Evolutionary conservation across 257 asterid species (phyloP).

Genomic region (Solanum sparsipilum): DNA sequence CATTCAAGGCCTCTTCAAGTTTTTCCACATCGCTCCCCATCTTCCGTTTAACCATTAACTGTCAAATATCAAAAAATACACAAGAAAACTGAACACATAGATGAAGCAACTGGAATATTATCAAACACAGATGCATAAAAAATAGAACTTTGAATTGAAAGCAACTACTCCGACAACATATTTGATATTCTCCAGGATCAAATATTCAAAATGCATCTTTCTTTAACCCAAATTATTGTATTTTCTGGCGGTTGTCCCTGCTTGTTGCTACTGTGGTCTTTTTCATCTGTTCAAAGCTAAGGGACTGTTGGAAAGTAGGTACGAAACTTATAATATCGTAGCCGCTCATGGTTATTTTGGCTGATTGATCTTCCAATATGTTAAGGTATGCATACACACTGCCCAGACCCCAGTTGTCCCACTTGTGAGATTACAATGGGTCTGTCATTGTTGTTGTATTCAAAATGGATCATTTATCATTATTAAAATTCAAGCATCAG

Average conservation of each 20-base stretch:
- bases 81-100: background rate
- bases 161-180: background rate
- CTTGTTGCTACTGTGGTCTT: background rate
- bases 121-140: background rate
- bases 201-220: background rate
- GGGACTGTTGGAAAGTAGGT: background rate
- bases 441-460: background rate
- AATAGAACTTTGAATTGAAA: background rate
- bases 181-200: background rate
- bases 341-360: background rate
- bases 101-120: background rate
- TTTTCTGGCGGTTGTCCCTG: background rate
- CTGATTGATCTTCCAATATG: background rate
- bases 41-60: conserved; percentile 11
- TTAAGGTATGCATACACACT: background rate
- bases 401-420: background rate
- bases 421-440: background rate
- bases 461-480: background rate
- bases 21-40: conserved; percentile 39
- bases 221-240: background rate
- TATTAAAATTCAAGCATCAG: background rate
- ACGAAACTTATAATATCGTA: no score
- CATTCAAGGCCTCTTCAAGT: conserved; percentile 12
- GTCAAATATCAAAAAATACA: background rate
- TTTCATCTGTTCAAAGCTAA: background rate